phyloP scores from a whole-genome alignment of 495 filamentous ascomycete genomes.

The Cryomyces minteri region DNA sequence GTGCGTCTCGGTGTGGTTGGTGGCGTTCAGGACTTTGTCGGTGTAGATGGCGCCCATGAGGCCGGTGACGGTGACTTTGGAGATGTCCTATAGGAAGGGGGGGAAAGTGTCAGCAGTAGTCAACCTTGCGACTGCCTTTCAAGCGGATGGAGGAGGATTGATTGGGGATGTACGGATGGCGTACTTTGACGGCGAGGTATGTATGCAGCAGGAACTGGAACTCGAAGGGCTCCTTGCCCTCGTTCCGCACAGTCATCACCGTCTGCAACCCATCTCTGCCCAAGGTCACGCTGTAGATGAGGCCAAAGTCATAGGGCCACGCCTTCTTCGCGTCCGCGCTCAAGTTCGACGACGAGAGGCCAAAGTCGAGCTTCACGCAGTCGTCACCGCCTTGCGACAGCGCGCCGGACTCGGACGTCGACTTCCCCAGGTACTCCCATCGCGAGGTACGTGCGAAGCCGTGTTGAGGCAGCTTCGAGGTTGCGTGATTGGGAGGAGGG shows the following conservation, averaged over 20 bases:
- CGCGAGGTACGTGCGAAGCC: constrained; percentile 80
- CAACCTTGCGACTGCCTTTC: neutral
- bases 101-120: neutral
- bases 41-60: constrained; percentile 55
- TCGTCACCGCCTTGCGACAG: constrained; percentile 27
- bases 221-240: constrained; percentile 61
- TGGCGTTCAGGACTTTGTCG: constrained; percentile 57
- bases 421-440: constrained; percentile 62
- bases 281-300: constrained; percentile 86
- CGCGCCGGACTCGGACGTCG: constrained; percentile 34
- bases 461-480: constrained; percentile 68
- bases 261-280: constrained; percentile 57
- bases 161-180: constrained; percentile 10
- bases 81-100: constrained; percentile 29
- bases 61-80: constrained; percentile 44
- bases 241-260: constrained; percentile 71
- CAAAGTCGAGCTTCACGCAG: constrained; percentile 84
- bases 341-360: constrained; percentile 55
- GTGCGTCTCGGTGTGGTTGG: constrained; percentile 34
- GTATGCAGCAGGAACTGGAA: constrained; percentile 87
- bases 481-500: constrained; percentile 50
- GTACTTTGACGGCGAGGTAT: constrained; percentile 65
- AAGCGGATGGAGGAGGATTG: neutral
- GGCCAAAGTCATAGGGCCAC: constrained; percentile 72
- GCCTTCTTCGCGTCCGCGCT: constrained; percentile 38